Base-by-base conservation (phyloP, 2,329 filamentous ascomycete genomes). In the Sporothrix brasiliensis region DNA sequence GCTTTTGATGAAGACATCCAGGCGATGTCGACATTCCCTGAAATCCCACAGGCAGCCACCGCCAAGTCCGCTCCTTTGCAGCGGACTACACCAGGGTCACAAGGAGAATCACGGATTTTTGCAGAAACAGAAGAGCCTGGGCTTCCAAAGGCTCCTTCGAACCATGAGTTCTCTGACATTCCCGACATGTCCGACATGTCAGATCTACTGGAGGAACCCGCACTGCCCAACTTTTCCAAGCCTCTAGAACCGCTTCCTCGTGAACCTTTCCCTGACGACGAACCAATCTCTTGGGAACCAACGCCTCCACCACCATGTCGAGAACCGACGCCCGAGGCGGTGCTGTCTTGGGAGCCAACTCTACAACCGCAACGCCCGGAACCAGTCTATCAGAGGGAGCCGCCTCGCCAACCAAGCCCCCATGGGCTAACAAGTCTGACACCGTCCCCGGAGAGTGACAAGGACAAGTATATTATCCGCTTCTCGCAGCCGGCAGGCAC, bases 381-480 rank as follows among this genome's bases (percentile, higher is more conserved):
- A 39, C 58, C 39, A 63, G 44, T 39, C 30, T 60, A 41, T 11
- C 58, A 21, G 39, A 7, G n/a, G 50, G 16, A 44, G 6, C 24
- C 61, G 30, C 61, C 24, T 65, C 61, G 24, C 24, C 61, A 30
- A 16, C 16, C 53, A 39, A 47, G 4, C 1, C 30, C 41, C 13
- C 16, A 71, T 30, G 69, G 73, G 16, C 39, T 13, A 24, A 52
- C 27, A 3, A 19, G 63, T n/a, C 47, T 66, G 11, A 66, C 63
- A 19, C 63, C 63, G 5, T 66, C 63, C 9, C 61, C 63, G 3
- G 41, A 67, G 49, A 44, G 70, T 44, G 68, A 73, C 74, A 41
- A 19, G 69, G 39, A 76, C 73, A 47, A n/a, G 69, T 34, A 76
- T 24, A 39, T 70, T 16, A 21, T 70, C 6, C 63, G 47, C 30